Evolutionary conservation across 2,329 filamentous ascomycete genomes (phyloP), one percentile per base, ranked within the genome.

Genomic region (Aspergillus sp.): DNA sequence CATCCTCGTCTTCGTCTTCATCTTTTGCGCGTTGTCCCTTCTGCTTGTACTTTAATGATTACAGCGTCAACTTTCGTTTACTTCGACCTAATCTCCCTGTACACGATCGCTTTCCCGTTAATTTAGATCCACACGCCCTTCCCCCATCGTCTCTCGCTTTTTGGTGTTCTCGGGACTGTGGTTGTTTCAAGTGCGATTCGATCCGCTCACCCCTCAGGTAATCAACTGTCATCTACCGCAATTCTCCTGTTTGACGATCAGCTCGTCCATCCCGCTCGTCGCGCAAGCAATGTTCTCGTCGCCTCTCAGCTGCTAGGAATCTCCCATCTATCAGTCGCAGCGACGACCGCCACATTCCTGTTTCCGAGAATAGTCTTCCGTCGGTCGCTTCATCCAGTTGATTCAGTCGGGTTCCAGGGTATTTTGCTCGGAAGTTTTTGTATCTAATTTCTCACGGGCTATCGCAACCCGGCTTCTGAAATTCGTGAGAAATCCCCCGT

Each of bases 271-370:
- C 36, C 50, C 55, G 53, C 36, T 18, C 49, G 56, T 51, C 32
- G 31, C 59, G 49, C 58, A 54, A 54, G 56, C 54, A 61, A 63
- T 65, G 63, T 55, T 42, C 55, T 53, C 52, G 52, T 55, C 56
- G 52, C 58, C 26, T 18, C 39, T 57, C 32, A 31, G 36, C 52
- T 56, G 55, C 49, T 63, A 63, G 58, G 61, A 58, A 55, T 54
- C 61, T 46, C 26, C 32, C 55, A 24, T 60, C 9, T 56, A 56
- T 58, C 49, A 32, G 51, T 56, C 24, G 29, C 55, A 54, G 45
- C 20, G 6, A 5, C 18, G 16, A 22, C 10, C 18, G 18, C 45
- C 45, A 32, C 63, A 61, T 65, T 64, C 63, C 46, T 52, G 6
- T 16, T 47, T 47, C 53, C 20, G 14, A 57, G 58, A 50, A 22